Evolutionary conservation across 768 basidiomycete genomes (phyloP).

Genomic region (Trametes cubensis): DNA sequence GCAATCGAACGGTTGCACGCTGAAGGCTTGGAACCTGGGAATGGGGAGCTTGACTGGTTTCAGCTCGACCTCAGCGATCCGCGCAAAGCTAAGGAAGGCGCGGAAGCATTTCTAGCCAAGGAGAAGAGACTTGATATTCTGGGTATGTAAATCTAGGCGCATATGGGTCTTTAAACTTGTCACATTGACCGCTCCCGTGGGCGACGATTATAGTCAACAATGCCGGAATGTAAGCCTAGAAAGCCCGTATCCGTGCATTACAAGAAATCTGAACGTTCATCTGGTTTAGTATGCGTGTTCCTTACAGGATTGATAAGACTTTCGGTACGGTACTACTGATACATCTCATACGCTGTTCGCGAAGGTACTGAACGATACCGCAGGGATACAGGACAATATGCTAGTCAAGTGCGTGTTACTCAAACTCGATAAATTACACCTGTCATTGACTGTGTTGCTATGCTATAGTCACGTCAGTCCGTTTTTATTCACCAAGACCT

Average conservation of each 20-base stretch:
- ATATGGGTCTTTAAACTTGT: too few species aligned
- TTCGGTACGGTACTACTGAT: not conserved
- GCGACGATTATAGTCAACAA: slow-evolving; percentile 48
- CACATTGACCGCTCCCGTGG: too few species aligned
- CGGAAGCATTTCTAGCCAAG: slow-evolving; percentile 40
- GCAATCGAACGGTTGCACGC: slow-evolving; percentile 40
- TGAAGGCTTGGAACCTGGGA: slow-evolving; percentile 34
- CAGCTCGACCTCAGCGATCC: slow-evolving; percentile 45
- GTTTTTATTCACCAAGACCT: slow-evolving; percentile 53
- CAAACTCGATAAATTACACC: slow-evolving; percentile 1
- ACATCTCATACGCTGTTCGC: too few species aligned
- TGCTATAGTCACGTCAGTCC: slow-evolving; percentile 55
- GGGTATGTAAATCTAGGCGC: slow-evolving; percentile 32
- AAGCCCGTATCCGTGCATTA: too few species aligned
- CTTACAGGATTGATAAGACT: slow-evolving; percentile 19
- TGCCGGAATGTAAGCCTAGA: slow-evolving; percentile 47
- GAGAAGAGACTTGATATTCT: slow-evolving; percentile 50
- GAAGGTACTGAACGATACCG: not conserved
- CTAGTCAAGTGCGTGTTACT: slow-evolving; percentile 46
- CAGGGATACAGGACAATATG: slow-evolving; percentile 44
- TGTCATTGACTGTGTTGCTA: slow-evolving; percentile 26
- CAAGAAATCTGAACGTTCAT: not conserved
- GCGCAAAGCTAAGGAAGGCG: slow-evolving; percentile 37
- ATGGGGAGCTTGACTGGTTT: slow-evolving; percentile 40
- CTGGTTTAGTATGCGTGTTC: slow-evolving; percentile 36